These are phyloP conservation scores for Chytridium lagenaria DNA, from an alignment of 371 early-diverging fungal species.

Conservation along the genomic window DNA sequence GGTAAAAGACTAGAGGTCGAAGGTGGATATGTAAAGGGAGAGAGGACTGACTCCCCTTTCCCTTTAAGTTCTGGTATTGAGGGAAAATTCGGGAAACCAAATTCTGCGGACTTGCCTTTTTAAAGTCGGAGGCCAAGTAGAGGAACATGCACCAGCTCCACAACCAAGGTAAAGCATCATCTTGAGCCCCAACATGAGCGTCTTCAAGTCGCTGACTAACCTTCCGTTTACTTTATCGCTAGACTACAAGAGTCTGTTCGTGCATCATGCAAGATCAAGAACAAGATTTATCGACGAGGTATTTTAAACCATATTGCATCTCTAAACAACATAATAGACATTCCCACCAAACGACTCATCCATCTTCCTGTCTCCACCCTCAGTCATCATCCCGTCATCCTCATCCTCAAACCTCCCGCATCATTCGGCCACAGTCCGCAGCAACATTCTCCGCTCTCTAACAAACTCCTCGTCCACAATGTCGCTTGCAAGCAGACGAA, in stretches of 20 bases:
- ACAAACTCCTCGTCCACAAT: background rate
- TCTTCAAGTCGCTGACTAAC: background rate
- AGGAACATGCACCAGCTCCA: constrained; percentile 11
- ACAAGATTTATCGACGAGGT: constrained; percentile 32
- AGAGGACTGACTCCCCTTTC: no score
- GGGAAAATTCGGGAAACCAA: no score
- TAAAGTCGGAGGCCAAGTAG: no score
- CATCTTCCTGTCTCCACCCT: constrained; percentile 22
- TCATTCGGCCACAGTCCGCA: background rate
- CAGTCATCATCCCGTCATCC: background rate
- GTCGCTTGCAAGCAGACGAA: background rate
- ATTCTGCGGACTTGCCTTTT: no score
- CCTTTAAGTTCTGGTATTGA: no score
- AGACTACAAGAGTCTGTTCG: constrained; percentile 35
- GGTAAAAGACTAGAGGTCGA: no score
- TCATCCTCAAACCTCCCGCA: background rate
- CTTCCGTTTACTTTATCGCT: background rate
- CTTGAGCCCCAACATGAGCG: no score
- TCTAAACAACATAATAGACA: constrained; percentile 14
- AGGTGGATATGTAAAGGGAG: no score
- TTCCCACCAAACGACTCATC: constrained; percentile 36
- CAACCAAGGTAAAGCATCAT: background rate
- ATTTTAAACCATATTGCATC: background rate
- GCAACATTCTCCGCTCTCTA: background rate
- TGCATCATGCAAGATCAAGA: constrained; percentile 23